phyloP scores from a whole-genome alignment of 352 stramenopile species.

The Saprolegnia diclina region DNA sequence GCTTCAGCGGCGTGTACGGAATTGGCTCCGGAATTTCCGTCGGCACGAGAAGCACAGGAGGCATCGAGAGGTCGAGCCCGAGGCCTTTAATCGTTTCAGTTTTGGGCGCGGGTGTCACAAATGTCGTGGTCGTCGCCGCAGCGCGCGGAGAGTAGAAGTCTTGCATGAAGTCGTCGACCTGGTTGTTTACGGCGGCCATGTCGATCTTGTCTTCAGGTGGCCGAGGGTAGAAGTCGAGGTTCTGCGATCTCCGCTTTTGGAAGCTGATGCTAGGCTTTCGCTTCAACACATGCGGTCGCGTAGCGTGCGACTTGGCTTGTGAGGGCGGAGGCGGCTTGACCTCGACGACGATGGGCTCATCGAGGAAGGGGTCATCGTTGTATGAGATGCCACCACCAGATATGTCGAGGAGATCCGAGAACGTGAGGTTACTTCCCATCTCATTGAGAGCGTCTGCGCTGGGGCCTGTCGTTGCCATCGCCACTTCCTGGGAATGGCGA shows the following conservation, averaged over 20 bases:
- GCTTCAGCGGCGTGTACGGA: slow-evolving; percentile 7
- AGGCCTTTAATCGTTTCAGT: not conserved
- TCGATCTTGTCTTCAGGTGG: not conserved
- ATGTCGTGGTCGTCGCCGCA: not conserved
- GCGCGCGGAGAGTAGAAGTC: slow-evolving; percentile 5
- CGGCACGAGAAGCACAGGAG: not conserved
- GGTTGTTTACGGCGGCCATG: not conserved
- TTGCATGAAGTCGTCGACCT: slow-evolving; percentile 8
- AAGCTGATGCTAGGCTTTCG: slow-evolving; percentile 20
- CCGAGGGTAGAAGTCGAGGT: slow-evolving; percentile 3
- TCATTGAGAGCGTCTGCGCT: not conserved
- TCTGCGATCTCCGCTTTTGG: slow-evolving; percentile 8
- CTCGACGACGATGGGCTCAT: not conserved
- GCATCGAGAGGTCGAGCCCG: slow-evolving; percentile 20
- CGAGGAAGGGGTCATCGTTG: not conserved
- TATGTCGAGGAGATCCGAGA: slow-evolving; percentile 13
- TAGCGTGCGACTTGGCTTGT: not conserved
- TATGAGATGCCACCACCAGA: not conserved
- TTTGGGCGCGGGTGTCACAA: slow-evolving; percentile 9
- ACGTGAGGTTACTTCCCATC: not conserved
- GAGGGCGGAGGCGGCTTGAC: not conserved
- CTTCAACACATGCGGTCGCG: slow-evolving; percentile 10
- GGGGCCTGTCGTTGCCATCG: not conserved
- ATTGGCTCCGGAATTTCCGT: slow-evolving; percentile 18
- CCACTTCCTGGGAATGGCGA: not conserved